Evolutionary conservation across 768 basidiomycete species (phyloP), one percentile per base, ranked within the genome.

Genomic region (Trametes maxima): DNA sequence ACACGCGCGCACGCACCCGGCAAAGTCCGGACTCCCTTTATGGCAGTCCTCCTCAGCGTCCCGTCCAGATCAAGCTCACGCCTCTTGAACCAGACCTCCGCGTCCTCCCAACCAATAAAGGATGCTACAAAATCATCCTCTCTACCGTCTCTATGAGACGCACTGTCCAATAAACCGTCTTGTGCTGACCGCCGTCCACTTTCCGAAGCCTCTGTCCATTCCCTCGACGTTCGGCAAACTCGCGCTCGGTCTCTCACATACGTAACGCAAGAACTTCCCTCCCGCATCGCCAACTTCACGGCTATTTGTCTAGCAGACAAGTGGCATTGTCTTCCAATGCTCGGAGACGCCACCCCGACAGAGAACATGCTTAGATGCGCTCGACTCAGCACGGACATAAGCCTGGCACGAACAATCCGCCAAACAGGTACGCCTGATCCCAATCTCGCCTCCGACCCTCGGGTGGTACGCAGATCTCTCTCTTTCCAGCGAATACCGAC

Each of bases 381-480:
- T 13, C 16, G 35, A 37, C 21, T 14, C 39, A 22, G 12, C 33
- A 7, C 37, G 51, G 51, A 52, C 51, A 37, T 52, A 52, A 52
- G 21, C 36, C 36, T n/a, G 21, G 13, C 51, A 47, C 46, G 1
- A 25, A 19, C 24, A 22, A 39, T 12, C 33, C 51, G 36, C 51
- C 51, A 52, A 52, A 52, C 51, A 52, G 36, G 51, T 52, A 39
- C 51, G 49, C 49, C 13, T 50, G 49, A 50, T 36, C 49, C 49
- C 17, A 39, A 52, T 52, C 51, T 52, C 51, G 51, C 36, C 22
- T 52, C 51, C 51, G 51, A 52, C 51, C 2, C 37, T 52, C 51
- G 51, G 19, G 22, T 28, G n/a, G 19, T 16, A 24, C 22, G 19
- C 25, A 16, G 51, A 39, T 51, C 51, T 40, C 36, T 42, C 36